A percentile compares a stretch with the other conserved stretches of the same genome.
Evolutionary conservation across 2,329 filamentous ascomycete species (phyloP).

Genomic region (Monilinia aucupariae): DNA sequence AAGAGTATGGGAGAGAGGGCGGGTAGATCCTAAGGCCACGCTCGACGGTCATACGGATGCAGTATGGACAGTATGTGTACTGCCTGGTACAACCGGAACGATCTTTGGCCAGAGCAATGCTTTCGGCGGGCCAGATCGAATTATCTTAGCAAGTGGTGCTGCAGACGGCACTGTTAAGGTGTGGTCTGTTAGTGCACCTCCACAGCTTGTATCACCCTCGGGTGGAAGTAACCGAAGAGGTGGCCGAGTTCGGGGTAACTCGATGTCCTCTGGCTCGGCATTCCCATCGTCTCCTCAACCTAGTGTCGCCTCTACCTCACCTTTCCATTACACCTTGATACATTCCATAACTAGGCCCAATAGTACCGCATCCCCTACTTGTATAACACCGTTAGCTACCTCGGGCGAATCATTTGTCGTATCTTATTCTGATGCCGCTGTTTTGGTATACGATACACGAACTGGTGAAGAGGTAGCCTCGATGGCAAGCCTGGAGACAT

Average conservation of each 20-base stretch:
- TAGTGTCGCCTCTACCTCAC: conserved; percentile 75
- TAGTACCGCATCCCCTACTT: conserved; percentile 72
- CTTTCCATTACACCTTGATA: conserved; percentile 82
- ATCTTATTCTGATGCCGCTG: conserved; percentile 82
- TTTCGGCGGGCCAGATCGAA: conserved; percentile 76
- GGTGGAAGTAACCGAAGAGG: conserved; percentile 60
- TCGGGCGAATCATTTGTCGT: conserved; percentile 88
- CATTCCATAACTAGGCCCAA: conserved; percentile 75
- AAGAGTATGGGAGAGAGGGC: conserved; percentile 88
- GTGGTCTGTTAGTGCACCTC: conserved; percentile 90
- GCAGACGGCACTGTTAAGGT: conserved; percentile 89
- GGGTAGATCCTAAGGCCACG: conserved; percentile 91
- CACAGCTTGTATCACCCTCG: conserved; percentile 76
- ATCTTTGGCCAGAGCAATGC: conserved; percentile 72
- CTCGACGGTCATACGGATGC: conserved; percentile 92
- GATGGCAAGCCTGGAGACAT: conserved; percentile 93
- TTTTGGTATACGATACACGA: conserved; percentile 86
- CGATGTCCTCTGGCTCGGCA: conserved; percentile 88
- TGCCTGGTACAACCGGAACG: conserved; percentile 74
- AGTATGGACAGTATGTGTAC: conserved; percentile 90
- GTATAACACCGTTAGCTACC: conserved; percentile 80
- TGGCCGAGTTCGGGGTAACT: conserved; percentile 80
- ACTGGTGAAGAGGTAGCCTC: conserved; percentile 80
- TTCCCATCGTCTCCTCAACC: conserved; percentile 89
- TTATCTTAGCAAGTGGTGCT: conserved; percentile 83